Conservation (phyloP, 805 yeast genomes). For the Suhomyces vadensis region DNA sequence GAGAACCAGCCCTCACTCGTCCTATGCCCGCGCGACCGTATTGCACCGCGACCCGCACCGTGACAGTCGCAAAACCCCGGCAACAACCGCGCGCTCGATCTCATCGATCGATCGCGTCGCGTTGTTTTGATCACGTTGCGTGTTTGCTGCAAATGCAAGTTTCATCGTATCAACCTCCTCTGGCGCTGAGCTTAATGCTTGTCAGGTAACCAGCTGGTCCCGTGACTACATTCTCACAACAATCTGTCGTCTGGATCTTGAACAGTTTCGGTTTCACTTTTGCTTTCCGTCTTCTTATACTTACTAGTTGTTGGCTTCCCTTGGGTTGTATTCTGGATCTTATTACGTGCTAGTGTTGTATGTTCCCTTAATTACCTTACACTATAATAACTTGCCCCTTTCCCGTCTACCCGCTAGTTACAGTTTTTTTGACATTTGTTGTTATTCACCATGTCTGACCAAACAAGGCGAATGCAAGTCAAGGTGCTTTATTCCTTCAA, state of each 20-base stretch:
- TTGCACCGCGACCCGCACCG: conserved; percentile 3
- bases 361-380: too few species aligned
- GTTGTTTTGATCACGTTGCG: conserved; percentile 11
- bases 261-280: too few species aligned
- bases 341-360: too few species aligned
- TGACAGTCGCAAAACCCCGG: neutral
- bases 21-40: neutral
- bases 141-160: conserved; percentile 3
- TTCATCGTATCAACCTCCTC: conserved; percentile 1
- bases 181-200: neutral
- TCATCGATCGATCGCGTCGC: conserved; percentile 12
- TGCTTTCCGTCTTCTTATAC: too few species aligned
- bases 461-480: conserved; percentile 43
- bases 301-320: too few species aligned
- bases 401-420: neutral
- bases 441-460: conserved; percentile 19
- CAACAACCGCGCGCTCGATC: conserved; percentile 2
- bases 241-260: neutral
- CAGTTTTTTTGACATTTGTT: neutral
- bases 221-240: conserved; percentile 4
- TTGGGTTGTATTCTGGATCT: too few species aligned
- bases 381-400: neutral
- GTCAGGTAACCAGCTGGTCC: conserved; percentile 1
- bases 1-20: conserved; percentile 2
- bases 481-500: conserved; percentile 47